A percentile compares a stretch with the other conserved stretches of the same genome.
Conservation (phyloP, 495 filamentous ascomycete genomes). For the Tetracladium setigerum region DNA sequence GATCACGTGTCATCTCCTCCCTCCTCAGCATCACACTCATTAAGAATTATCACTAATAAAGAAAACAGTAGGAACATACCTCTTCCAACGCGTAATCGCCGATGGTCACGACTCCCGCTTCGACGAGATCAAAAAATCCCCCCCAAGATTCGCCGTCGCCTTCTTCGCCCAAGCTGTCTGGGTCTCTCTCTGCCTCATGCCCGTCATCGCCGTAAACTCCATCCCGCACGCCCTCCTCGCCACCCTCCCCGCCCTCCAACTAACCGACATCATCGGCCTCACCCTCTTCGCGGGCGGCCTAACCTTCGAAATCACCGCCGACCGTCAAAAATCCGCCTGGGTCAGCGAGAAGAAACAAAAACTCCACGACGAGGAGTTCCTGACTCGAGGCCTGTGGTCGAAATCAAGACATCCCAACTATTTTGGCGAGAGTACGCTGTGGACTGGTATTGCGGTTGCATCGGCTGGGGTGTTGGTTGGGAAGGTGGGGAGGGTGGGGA, state of each 20-base stretch:
- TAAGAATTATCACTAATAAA: too few relatives aligned
- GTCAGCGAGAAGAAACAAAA: conserved; percentile 45
- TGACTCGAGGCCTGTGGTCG: conserved; percentile 51
- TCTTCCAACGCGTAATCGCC: conserved; percentile 46
- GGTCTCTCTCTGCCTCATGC: conserved; percentile 54
- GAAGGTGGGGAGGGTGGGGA: conserved; percentile 36
- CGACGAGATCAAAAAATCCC: conserved; percentile 46
- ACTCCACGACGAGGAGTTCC: conserved; percentile 53
- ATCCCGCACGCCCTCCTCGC: conserved; percentile 42
- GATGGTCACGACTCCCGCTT: conserved; percentile 54
- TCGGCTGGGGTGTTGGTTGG: conserved; percentile 42
- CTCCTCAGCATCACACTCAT: too few relatives aligned
- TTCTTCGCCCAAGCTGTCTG: conserved; percentile 54
- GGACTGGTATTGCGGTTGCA: conserved; percentile 51
- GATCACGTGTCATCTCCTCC: too few relatives aligned
- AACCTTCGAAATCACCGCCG: conserved; percentile 50
- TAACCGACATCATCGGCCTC: conserved; percentile 46
- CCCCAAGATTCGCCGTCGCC: conserved; percentile 43
- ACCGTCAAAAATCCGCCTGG: conserved; percentile 54
- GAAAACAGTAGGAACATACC: conserved; percentile 46
- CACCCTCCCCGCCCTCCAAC: conserved; percentile 27
- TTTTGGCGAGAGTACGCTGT: conserved; percentile 57
- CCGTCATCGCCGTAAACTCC: conserved; percentile 50
- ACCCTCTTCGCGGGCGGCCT: conserved; percentile 47
- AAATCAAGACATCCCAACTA: conserved; percentile 59